Base-by-base conservation (phyloP, 2,329 filamentous ascomycete genomes). In the Fusarium haematococcum region DNA sequence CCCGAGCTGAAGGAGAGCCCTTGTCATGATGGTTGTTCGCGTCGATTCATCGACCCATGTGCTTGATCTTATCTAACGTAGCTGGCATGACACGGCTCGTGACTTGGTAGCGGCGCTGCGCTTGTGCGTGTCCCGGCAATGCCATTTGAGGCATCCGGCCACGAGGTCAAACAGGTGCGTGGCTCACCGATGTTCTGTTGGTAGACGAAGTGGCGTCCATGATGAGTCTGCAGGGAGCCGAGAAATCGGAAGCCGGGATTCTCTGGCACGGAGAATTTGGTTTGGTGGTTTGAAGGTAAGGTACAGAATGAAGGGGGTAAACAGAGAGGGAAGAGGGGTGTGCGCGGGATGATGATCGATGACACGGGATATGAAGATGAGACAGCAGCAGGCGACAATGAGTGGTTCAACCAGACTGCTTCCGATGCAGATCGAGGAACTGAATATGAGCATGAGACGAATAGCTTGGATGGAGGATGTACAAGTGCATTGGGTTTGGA, bases 301-400 rank as follows among this genome's bases (percentile, higher is more conserved):
- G 43, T 18, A 35, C 27, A 63, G 32, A 65, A 23, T 25, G 45
- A 48, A 33, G 41, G 33, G 43, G 45, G n/a, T n/a, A 30, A 56
- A 30, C 33, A 69, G 48, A 45, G 33, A 27, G n/a, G 32, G 52
- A 27, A 57, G 45, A 25, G 57, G 30, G 50, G 66, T 27, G 63
- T 62, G 45, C 18, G 62, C 62, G 60, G 63, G 48, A 69, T 73
- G 63, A 64, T 30, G 57, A 71, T 65, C 54, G n/a, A 66, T 60
- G 63, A 62, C 65, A 69, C 62, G 57, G 54, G 52, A 39, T 35
- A 60, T 68, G 64, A 62, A 54, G 39, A 60, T 60, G 62, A 68
- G 66, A 50, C 50, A 54, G 54, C 66, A 63, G 52, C 43, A 58
- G 60, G 37, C 45, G 57, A 48, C 20, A 48, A 30, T 41, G 32